Percentiles rank a stretch among this genome's conserved stretches.
Conservation (phyloP, 768 basidiomycete genomes). For the Lepiota venenata region DNA sequence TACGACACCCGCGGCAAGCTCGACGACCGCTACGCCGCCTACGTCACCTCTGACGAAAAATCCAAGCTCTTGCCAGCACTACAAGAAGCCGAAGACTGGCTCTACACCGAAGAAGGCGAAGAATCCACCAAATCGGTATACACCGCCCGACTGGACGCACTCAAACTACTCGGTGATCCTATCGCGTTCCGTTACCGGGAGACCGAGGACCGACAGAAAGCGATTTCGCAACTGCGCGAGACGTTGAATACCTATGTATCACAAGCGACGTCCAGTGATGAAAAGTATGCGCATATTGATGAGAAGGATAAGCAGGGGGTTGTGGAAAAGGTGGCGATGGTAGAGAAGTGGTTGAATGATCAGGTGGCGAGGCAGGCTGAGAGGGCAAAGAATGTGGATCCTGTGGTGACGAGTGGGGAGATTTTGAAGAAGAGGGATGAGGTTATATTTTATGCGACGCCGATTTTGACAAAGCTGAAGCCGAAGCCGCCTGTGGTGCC, state of each 20-base stretch:
- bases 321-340: constrained; percentile 86
- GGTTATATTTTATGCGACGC: constrained; percentile 82
- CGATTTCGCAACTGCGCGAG: constrained; percentile 78
- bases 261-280: constrained; percentile 81
- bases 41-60: constrained; percentile 76
- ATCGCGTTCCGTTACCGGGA: constrained; percentile 83
- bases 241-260: constrained; percentile 82
- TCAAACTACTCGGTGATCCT: constrained; percentile 86
- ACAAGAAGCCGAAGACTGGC: constrained; percentile 88
- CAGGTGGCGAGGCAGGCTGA: constrained; percentile 84
- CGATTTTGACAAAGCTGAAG: constrained; percentile 90
- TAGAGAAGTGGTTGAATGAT: constrained; percentile 97
- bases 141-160: constrained; percentile 72
- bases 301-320: constrained; percentile 83
- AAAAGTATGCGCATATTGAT: constrained; percentile 86
- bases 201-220: constrained; percentile 71
- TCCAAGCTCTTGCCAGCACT: constrained; percentile 66
- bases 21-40: constrained; percentile 81
- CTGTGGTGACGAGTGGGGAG: constrained; percentile 77
- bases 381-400: constrained; percentile 84
- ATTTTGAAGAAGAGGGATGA: constrained; percentile 92
- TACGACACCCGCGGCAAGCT: constrained; percentile 94
- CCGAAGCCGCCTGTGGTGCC: constrained; percentile 73
- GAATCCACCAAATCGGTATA: constrained; percentile 97
- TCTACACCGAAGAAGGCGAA: constrained; percentile 96